Conservation (phyloP, 2,329 filamentous ascomycete species). For the Aspergillus chevalieri region DNA sequence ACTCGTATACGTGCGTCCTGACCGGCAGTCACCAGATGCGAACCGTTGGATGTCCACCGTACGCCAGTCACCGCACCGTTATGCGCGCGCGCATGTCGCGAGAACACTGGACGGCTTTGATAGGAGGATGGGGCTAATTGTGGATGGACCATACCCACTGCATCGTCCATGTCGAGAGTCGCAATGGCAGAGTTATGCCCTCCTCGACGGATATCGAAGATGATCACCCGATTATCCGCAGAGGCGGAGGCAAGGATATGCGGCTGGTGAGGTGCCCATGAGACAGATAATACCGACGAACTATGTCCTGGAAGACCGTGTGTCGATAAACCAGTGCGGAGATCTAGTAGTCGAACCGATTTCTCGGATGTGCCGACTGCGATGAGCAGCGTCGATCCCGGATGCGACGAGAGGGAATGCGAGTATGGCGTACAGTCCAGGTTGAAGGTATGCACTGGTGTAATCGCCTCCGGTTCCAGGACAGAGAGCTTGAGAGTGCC, state of each 20-base stretch:
- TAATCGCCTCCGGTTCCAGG: conserved; percentile 34
- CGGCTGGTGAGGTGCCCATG: conserved; percentile 77
- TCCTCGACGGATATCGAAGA: conserved; percentile 83
- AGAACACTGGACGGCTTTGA: conserved; percentile 35
- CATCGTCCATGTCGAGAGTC: conserved; percentile 77
- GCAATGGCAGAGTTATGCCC: conserved; percentile 62
- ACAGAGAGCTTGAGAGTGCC: conserved; percentile 41
- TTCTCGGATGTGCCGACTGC: conserved; percentile 85
- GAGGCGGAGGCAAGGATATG: conserved; percentile 77
- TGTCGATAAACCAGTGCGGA: conserved; percentile 71
- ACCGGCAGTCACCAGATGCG: conserved; percentile 69
- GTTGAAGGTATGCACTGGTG: conserved; percentile 40
- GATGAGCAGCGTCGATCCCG: conserved; percentile 66
- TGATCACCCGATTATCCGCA: conserved; percentile 72
- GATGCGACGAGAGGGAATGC: conserved; percentile 65
- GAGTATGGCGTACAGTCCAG: conserved; percentile 46
- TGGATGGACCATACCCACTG: conserved; percentile 55
- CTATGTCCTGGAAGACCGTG: conserved; percentile 65
- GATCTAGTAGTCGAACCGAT: conserved; percentile 74
- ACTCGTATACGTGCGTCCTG: conserved; percentile 80
- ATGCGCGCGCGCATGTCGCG: conserved; percentile 58
- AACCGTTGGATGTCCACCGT: conserved; percentile 74
- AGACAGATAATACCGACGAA: conserved; percentile 60
- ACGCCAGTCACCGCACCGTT: conserved; percentile 77
- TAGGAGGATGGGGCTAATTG: conserved; percentile 24